Conservation (phyloP, 1,284 basidiomycete species). For the Cryptococcus sp. region DNA sequence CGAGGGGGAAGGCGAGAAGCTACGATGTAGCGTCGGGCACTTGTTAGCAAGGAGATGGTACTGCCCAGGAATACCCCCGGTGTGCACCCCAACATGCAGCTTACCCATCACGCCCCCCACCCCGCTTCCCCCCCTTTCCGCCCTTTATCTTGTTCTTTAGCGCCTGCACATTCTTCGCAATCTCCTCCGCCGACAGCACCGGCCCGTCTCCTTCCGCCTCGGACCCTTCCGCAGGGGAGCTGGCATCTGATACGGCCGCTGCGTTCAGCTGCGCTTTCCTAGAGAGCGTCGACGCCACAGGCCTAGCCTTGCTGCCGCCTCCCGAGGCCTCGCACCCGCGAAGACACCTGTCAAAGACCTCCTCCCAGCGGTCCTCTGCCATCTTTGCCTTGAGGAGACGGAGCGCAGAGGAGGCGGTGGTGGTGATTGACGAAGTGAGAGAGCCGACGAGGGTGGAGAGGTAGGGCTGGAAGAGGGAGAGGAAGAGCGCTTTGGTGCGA, state of each 20-base stretch:
- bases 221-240: too few species aligned
- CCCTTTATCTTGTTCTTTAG: conserved; percentile 69
- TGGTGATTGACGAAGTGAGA: conserved; percentile 52
- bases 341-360: conserved; percentile 46
- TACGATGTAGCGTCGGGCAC: background rate
- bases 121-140: conserved; percentile 49
- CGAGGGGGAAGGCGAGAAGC: conserved; percentile 31
- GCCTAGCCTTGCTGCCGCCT: too few species aligned
- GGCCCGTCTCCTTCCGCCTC: background rate
- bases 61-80: background rate
- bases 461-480: conserved; percentile 79
- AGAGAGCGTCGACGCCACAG: too few species aligned
- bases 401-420: conserved; percentile 29
- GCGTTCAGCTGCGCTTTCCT: too few species aligned
- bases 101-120: conserved; percentile 51
- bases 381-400: conserved; percentile 32
- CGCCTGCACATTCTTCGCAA: conserved; percentile 86
- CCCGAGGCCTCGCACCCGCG: conserved; percentile 27
- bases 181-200: conserved; percentile 65
- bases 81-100: too few species aligned
- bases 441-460: conserved; percentile 75
- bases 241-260: too few species aligned
- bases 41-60: background rate
- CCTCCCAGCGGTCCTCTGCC: conserved; percentile 40
- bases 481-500: conserved; percentile 75